Evolutionary conservation across 805 yeast species (phyloP).

Genomic region (Metschnikowia sp.): DNA sequence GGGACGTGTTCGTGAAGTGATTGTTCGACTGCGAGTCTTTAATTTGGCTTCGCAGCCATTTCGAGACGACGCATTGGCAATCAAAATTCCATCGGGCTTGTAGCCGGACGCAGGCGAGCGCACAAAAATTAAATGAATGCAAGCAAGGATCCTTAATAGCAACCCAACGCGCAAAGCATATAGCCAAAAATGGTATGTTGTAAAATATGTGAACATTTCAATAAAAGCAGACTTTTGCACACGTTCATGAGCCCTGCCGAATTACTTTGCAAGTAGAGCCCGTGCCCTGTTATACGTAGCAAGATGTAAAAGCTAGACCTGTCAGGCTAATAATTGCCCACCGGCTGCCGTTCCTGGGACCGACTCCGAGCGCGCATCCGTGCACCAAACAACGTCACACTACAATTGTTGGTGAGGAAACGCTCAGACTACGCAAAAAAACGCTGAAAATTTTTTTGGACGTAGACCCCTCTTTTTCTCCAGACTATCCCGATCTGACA

Average conservation of each 20-base stretch:
- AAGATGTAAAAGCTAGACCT: conserved; percentile 1
- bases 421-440: conserved; percentile 19
- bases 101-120: background rate
- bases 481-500: conserved; percentile 12
- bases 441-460: conserved; percentile 20
- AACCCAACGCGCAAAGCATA: too few species aligned
- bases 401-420: conserved; percentile 11
- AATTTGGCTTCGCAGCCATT: background rate
- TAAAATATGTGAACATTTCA: too few species aligned
- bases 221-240: too few species aligned
- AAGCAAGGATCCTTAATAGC: background rate
- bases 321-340: background rate
- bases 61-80: background rate
- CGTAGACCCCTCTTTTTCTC: conserved; percentile 9
- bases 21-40: background rate
- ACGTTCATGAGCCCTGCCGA: too few species aligned
- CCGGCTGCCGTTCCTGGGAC: background rate
- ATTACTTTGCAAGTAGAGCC: too few species aligned
- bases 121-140: background rate
- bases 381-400: conserved; percentile 13
- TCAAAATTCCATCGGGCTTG: background rate
- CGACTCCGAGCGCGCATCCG: conserved; percentile 7
- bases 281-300: conserved; percentile 4
- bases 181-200: too few species aligned
- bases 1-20: conserved; percentile 34